Evolutionary conservation across 1,284 basidiomycete species (phyloP).

Genomic region (Sanghuangporus sanghuang): DNA sequence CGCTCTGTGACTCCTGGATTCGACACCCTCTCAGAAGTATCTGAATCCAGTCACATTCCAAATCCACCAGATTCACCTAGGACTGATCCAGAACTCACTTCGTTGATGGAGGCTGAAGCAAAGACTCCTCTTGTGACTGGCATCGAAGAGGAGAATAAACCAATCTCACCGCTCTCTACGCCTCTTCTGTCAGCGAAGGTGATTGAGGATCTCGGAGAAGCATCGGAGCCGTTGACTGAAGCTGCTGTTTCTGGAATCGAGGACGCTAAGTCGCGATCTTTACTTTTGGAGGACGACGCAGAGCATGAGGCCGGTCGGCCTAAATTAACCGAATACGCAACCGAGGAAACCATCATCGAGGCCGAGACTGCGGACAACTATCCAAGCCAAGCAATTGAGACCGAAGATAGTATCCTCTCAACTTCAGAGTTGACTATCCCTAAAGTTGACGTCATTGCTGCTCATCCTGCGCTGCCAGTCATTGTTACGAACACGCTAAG

Average conservation of each 20-base stretch:
- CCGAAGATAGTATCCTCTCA: conserved; percentile 4
- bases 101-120: not conserved
- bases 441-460: not conserved
- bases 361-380: not conserved
- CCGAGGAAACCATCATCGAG: too few species aligned
- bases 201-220: not conserved
- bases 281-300: not conserved
- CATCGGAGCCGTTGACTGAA: not conserved
- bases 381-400: not conserved
- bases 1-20: conserved; percentile 12
- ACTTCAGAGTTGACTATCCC: conserved; percentile 12
- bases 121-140: conserved; percentile 6
- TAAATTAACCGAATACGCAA: too few species aligned
- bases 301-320: not conserved
- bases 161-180: conserved; percentile 6
- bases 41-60: conserved; percentile 15
- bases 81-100: conserved; percentile 10
- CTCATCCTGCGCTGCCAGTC: not conserved
- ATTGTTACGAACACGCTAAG: conserved; percentile 9
- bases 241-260: conserved; percentile 1
- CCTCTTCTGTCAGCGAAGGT: not conserved
- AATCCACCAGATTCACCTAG: conserved; percentile 12
- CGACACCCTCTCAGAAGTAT: conserved; percentile 15
- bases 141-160: not conserved
- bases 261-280: not conserved